Conservation (phyloP, 495 filamentous ascomycete species). For the Annulohypoxylon stygium region DNA sequence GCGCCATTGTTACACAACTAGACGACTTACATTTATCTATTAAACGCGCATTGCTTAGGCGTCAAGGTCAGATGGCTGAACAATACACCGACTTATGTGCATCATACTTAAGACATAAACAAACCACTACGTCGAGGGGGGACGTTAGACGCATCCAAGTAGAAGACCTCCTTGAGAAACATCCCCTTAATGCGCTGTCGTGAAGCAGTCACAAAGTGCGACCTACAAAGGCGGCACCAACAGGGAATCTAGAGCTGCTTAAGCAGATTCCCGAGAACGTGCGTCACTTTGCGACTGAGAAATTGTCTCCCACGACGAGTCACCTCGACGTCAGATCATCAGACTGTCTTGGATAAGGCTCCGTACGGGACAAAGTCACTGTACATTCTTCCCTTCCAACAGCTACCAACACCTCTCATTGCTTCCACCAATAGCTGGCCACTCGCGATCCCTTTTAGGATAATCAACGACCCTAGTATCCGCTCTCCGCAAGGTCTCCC, state of each 20-base stretch:
- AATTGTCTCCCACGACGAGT: slow-evolving; percentile 19
- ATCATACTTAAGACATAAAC: slow-evolving; percentile 35
- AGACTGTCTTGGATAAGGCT: slow-evolving; percentile 38
- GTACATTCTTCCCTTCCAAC: slow-evolving; percentile 42
- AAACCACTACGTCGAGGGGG: slow-evolving; percentile 25
- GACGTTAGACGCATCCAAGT: slow-evolving; percentile 19
- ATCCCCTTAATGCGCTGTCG: slow-evolving; percentile 25
- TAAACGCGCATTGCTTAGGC: slow-evolving; percentile 9
- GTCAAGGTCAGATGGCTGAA: slow-evolving; percentile 21
- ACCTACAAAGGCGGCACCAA: slow-evolving; percentile 34
- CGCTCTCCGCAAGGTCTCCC: slow-evolving; percentile 44
- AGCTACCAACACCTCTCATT: slow-evolving; percentile 31
- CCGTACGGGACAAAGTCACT: slow-evolving; percentile 37
- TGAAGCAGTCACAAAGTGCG: slow-evolving; percentile 35
- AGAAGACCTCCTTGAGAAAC: slow-evolving; percentile 18
- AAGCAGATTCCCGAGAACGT: slow-evolving; percentile 42
- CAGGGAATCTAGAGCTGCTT: slow-evolving; percentile 28
- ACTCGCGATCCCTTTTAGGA: slow-evolving; percentile 45
- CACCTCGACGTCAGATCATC: slow-evolving; percentile 44
- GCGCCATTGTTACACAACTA: slow-evolving; percentile 32
- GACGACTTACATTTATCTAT: slow-evolving; percentile 27
- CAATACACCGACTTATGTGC: slow-evolving; percentile 33
- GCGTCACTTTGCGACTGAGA: slow-evolving; percentile 40
- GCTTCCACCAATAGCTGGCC: slow-evolving; percentile 44
- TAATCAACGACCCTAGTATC: slow-evolving; percentile 42